Percentiles rank a stretch among this genome's conserved stretches.
Conservation (phyloP, 352 stramenopile genomes). For the Globisporangium viniferum region DNA sequence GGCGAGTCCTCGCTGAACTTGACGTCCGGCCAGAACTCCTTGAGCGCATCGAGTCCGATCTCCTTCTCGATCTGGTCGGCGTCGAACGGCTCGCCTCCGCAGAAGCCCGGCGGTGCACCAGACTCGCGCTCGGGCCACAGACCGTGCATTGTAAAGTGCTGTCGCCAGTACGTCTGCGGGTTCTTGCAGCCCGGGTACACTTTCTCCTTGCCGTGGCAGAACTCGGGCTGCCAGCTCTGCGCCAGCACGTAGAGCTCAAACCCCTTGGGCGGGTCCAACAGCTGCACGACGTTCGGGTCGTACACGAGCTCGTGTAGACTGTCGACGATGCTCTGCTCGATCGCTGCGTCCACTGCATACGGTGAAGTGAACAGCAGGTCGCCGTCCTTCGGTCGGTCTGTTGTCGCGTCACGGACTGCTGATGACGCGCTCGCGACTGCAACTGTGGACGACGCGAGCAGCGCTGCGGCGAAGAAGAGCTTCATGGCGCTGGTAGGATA, state of each 20-base stretch:
- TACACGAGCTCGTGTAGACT: constrained; percentile 26
- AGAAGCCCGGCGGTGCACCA: constrained; percentile 74
- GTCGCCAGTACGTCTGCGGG: constrained; percentile 71
- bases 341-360: not conserved
- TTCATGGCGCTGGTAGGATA: not conserved
- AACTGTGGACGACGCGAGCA: not conserved
- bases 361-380: not conserved
- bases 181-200: constrained; percentile 65
- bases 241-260: constrained; percentile 91
- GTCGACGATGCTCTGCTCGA: constrained; percentile 11
- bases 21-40: constrained; percentile 87
- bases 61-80: constrained; percentile 45
- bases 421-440: not conserved
- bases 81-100: constrained; percentile 72
- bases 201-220: constrained; percentile 59
- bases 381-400: not conserved
- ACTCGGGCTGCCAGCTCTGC: constrained; percentile 88
- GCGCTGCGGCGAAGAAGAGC: not conserved
- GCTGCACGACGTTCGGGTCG: constrained; percentile 22
- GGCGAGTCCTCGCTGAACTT: constrained; percentile 52
- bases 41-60: constrained; percentile 69
- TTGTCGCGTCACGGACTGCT: not conserved
- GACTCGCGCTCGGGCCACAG: constrained; percentile 81
- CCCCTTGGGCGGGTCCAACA: constrained; percentile 11
- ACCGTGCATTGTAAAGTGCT: constrained; percentile 88